These are phyloP conservation scores for Fusarium aywerte DNA, from an alignment of 2,329 filamentous ascomycete genomes.

Conservation along the genomic window DNA sequence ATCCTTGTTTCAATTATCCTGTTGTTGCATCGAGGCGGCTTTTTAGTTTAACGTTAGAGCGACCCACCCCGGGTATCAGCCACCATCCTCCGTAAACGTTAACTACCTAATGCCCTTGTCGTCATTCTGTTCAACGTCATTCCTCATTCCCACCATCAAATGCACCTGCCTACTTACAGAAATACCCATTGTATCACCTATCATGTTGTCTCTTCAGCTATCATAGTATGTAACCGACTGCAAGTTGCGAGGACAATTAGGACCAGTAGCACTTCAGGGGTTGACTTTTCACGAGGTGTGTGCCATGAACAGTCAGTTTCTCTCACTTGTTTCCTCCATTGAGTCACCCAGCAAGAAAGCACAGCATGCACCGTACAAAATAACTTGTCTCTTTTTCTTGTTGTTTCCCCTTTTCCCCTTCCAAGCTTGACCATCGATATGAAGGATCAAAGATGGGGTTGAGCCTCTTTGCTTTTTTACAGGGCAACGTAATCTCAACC, in stretches of 20 bases:
- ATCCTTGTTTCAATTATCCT: slow-evolving; percentile 16
- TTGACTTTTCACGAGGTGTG: not conserved
- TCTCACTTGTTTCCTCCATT: slow-evolving; percentile 20
- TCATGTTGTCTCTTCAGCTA: not conserved
- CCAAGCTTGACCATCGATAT: slow-evolving; percentile 2
- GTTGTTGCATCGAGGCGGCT: slow-evolving; percentile 21
- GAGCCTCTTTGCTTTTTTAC: slow-evolving; percentile 35
- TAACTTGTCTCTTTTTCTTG: not conserved
- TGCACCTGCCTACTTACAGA: too few relatives aligned
- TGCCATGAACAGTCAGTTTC: not conserved
- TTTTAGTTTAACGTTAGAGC: slow-evolving; percentile 7
- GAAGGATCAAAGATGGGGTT: slow-evolving; percentile 1
- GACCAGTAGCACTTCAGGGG: slow-evolving; percentile 3
- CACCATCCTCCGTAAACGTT: slow-evolving; percentile 4
- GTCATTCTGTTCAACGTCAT: slow-evolving; percentile 37
- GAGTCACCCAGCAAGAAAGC: not conserved
- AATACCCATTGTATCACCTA: not conserved
- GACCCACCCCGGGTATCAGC: slow-evolving; percentile 14
- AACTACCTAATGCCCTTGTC: not conserved
- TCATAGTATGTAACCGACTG: too few relatives aligned
- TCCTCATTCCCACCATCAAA: slow-evolving; percentile 1
- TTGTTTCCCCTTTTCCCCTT: slow-evolving; percentile 9
- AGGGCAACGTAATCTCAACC: slow-evolving; percentile 16
- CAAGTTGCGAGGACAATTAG: slow-evolving; percentile 18
- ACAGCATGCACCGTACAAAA: not conserved